These are phyloP conservation scores for Phialophora chinensis DNA, from an alignment of 2,329 filamentous ascomycete species.

Conservation along the genomic window DNA sequence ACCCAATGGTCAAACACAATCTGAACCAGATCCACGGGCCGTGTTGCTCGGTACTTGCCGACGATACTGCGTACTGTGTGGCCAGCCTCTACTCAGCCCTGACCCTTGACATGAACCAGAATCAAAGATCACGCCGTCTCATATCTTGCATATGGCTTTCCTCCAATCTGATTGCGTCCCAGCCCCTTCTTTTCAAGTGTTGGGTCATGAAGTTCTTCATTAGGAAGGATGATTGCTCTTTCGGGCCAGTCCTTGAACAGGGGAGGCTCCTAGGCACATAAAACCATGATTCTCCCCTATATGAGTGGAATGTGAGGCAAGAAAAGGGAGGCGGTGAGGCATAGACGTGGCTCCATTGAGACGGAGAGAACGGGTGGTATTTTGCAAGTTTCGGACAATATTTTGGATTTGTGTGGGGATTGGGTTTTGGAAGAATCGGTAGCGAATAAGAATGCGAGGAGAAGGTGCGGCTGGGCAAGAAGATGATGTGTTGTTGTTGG, in stretches of 20 bases:
- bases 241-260: slow-evolving; percentile 26
- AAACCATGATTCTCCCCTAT: slow-evolving; percentile 18
- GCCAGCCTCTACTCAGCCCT: not conserved
- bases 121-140: slow-evolving; percentile 35
- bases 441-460: not conserved
- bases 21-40: slow-evolving; percentile 5
- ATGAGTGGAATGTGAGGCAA: slow-evolving; percentile 31
- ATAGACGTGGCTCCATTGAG: slow-evolving; percentile 37
- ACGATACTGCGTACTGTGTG: not conserved
- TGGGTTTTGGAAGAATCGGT: slow-evolving; percentile 6
- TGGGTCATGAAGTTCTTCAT: slow-evolving; percentile 30
- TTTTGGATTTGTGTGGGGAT: slow-evolving; percentile 17
- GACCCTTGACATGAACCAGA: slow-evolving; percentile 5
- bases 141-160: slow-evolving; percentile 31
- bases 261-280: slow-evolving; percentile 28
- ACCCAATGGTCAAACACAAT: not conserved
- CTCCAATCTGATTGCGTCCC: slow-evolving; percentile 33
- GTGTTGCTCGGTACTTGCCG: not conserved
- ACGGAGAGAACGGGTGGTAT: slow-evolving; percentile 20
- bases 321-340: slow-evolving; percentile 33
- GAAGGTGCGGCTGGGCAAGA: not conserved
- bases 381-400: slow-evolving; percentile 27
- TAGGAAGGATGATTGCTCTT: slow-evolving; percentile 29
- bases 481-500: not conserved
- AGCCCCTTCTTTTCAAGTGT: slow-evolving; percentile 34